Percentiles rank a stretch among this genome's conserved stretches.
Conservation (phyloP, 768 basidiomycete species). For the Calvatia gigantea region DNA sequence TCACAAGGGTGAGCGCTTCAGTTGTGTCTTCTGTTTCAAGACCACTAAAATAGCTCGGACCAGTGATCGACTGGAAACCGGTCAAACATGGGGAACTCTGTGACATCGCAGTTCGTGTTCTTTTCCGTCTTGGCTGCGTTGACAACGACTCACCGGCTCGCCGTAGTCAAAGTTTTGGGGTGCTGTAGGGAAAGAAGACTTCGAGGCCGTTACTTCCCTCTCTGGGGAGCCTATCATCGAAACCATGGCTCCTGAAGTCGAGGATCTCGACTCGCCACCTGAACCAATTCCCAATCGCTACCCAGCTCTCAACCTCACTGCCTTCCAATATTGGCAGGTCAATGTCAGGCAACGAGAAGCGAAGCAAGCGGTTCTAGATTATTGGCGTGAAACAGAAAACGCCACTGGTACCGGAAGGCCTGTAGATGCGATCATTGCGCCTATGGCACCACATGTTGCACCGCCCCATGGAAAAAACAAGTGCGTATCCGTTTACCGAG, state of each 20-base stretch:
- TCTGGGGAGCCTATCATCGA: constrained; percentile 54
- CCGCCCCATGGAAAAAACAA: constrained; percentile 57
- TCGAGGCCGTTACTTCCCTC: constrained; percentile 26
- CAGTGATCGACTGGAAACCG: constrained; percentile 72
- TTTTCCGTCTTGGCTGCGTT: not conserved
- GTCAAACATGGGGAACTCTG: constrained; percentile 47
- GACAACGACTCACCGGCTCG: not conserved
- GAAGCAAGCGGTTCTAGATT: constrained; percentile 54
- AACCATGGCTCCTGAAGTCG: constrained; percentile 38
- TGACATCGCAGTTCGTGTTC: constrained; percentile 24
- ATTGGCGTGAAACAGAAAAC: constrained; percentile 53
- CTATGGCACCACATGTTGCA: constrained; percentile 57
- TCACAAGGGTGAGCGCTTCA: constrained; percentile 49
- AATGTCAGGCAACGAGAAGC: constrained; percentile 49
- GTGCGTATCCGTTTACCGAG: constrained; percentile 28
- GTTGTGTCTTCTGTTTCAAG: not conserved
- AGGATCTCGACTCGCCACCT: constrained; percentile 11
- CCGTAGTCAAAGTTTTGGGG: constrained; percentile 37
- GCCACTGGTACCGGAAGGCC: constrained; percentile 66
- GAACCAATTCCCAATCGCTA: constrained; percentile 23
- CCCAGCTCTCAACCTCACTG: constrained; percentile 29
- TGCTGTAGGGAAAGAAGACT: constrained; percentile 49
- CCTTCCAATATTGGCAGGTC: constrained; percentile 66
- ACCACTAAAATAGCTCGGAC: not conserved
- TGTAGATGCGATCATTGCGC: constrained; percentile 71